Percentiles rank a stretch among this genome's conserved stretches.
Evolutionary conservation across 1,284 basidiomycete species (phyloP).

Genomic region (Trichosporon inkin): DNA sequence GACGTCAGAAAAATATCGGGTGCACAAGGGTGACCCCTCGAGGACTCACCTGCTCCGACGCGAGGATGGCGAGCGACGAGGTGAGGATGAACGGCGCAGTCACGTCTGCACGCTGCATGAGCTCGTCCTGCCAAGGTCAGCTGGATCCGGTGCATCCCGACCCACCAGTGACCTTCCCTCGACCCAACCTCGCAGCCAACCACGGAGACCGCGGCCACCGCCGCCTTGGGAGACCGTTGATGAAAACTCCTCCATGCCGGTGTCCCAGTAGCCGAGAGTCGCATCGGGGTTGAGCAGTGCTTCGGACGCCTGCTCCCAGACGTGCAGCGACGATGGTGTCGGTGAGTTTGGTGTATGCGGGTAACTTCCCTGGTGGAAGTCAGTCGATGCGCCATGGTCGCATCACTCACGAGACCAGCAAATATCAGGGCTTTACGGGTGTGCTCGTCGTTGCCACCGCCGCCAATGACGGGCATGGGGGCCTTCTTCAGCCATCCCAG

Average conservation of each 20-base stretch:
- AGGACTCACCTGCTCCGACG: constrained; percentile 39
- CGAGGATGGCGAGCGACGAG: constrained; percentile 47
- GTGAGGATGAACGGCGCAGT: constrained; percentile 49
- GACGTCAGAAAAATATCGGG: constrained; percentile 5
- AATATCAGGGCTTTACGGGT: constrained; percentile 38
- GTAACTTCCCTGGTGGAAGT: constrained; percentile 41
- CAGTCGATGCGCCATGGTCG: background rate
- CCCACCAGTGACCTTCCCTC: constrained; percentile 44
- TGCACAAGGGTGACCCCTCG: too few species aligned
- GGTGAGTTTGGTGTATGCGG: constrained; percentile 47
- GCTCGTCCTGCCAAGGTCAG: constrained; percentile 38
- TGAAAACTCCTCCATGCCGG: constrained; percentile 42
- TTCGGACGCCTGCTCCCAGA: constrained; percentile 48
- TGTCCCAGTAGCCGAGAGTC: constrained; percentile 43
- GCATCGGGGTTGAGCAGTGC: constrained; percentile 44
- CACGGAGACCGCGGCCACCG: constrained; percentile 31
- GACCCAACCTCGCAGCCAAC: constrained; percentile 48
- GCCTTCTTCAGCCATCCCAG: constrained; percentile 36
- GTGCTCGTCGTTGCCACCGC: constrained; percentile 11
- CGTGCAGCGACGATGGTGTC: constrained; percentile 39
- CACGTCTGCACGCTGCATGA: constrained; percentile 47
- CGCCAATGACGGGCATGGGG: constrained; percentile 18
- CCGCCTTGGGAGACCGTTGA: constrained; percentile 27
- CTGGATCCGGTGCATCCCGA: background rate
- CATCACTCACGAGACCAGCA: constrained; percentile 43